Evolutionary conservation across 2,329 filamentous ascomycete genomes (phyloP), one percentile per base, ranked within the genome.

Genomic region (Lithohypha guttulata): DNA sequence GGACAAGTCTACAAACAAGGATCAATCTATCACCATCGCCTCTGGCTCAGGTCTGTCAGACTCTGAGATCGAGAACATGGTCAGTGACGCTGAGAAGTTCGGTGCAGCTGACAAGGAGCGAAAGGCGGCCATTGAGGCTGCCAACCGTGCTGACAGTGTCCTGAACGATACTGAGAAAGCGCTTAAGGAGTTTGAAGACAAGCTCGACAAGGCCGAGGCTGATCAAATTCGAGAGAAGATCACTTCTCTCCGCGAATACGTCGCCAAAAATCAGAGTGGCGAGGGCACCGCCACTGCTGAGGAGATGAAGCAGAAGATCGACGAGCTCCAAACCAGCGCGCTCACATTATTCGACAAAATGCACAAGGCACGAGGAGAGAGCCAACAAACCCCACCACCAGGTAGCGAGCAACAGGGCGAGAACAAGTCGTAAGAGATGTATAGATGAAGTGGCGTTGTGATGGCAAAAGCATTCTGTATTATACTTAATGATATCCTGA

Each of bases 261-360:
- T 96, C 55, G 79, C 79, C 70, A 87, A 93, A 80, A 93, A 77
- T 75, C 89, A 95, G 72, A 77, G 84, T 56, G 89, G 89, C 50
- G 91, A 98, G 72, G 79, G 80, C 57, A 77, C 71, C 47, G 77
- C 83, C 57, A 93, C 85, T 45, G 83, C 87, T 36, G 83, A 84
- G 51, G 84, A 96, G 68, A 81, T 98, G 66, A 96, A 96, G 83
- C 78, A 84, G 71, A 95, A 95, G 84, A 93, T 84, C 56, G 91
- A 96, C 53, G 89, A 95, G 68, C 83, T 98, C 60, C 91, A 96
- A 72, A 84, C 82, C 63, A 84, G 89, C 53, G 89, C 82, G 66
- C 73, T 98, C 68, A 93, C 84, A 69, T 79, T 96, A 58, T 96
- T 98, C 65, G 91, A 96, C 73, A 95, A 96, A 82, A 94, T 98